Base-by-base conservation (phyloP, 768 basidiomycete genomes). In the Leccinum longicurvipes region DNA sequence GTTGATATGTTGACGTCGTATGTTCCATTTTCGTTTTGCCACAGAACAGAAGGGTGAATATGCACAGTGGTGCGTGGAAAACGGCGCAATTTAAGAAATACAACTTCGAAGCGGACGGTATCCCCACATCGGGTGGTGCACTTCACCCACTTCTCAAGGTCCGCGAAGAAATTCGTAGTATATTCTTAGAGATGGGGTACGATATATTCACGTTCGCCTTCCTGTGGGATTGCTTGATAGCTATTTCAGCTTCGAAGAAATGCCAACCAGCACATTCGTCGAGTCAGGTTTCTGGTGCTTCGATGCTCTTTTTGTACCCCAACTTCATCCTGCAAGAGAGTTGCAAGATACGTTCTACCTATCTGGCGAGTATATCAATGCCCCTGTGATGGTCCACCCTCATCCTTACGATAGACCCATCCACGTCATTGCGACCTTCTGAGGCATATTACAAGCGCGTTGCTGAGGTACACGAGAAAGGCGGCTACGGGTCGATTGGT, bases 221-320 rank as follows among this genome's bases (percentile, higher is more conserved):
- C 21, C 24, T 12, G 7, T 17, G 25, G 24, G 27, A 24, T 31
- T 36, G 2, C n/a, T 50, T 59, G 44, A 66, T 31, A 24, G 50
- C 45, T 52, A 27, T 47, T 15, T 15, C 61, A 98, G 96, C 10
- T 99, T 98, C 74, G 87, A 93, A 47, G 97, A 99, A 74, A 99
- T 99, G 97, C 93, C 95, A 14, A 98, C 97, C 9, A 85, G 86
- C 49, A 85, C 87, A 53, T 99, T 93, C 70, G 94, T 99, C 54
- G 97, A 99, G 74, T 96, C 93, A 21, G 91, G 90, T 32, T 99
- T 98, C 81, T 99, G 97, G 97, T 97, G 94, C 71, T 98, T 99
- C 74, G 97, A 99, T 72, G 86, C 95, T 2, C 80, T 99, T 61
- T 99, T 96, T 72, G 97, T 99, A 0, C 97, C 97, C 0, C 97